Percentiles rank a stretch among this genome's conserved stretches.
Conservation (phyloP, 1,139 yeast species). For the Scheffersomyces segobiensis region DNA sequence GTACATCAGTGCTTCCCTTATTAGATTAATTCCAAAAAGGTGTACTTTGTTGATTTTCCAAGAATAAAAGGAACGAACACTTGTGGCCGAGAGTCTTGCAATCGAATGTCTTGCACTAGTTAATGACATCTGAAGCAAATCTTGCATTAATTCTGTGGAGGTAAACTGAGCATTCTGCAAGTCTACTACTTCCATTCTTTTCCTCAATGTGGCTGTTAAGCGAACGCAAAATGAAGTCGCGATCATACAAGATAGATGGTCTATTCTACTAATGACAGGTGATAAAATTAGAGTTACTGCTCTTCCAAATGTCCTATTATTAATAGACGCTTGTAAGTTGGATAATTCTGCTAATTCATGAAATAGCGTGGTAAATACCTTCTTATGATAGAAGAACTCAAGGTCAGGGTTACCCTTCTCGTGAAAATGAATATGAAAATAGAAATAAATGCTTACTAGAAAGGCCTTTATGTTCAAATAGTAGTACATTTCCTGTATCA, state of each 20-base stretch:
- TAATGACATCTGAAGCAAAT: conserved; percentile 1
- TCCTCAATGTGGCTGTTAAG: conserved; percentile 6
- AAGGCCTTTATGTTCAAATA: conserved; percentile 16
- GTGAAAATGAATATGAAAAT: conserved; percentile 28
- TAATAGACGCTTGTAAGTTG: conserved; percentile 6
- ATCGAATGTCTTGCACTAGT: conserved; percentile 5
- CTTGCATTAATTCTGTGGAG: conserved; percentile 6
- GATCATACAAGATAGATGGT: conserved; percentile 10
- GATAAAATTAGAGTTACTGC: conserved; percentile 10
- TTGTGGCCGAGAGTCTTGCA: conserved; percentile 4
- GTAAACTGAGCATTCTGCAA: neutral
- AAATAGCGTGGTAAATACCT: conserved; percentile 17
- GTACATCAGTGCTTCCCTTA: conserved; percentile 4
- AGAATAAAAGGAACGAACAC: conserved; percentile 18
- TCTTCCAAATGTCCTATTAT: conserved; percentile 8
- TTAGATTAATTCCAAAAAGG: conserved; percentile 10
- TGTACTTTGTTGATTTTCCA: conserved; percentile 17
- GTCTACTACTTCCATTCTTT: conserved; percentile 3
- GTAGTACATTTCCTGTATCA: conserved; percentile 4
- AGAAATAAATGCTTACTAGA: conserved; percentile 22
- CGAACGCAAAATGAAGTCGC: conserved; percentile 8
- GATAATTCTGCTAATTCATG: conserved; percentile 18
- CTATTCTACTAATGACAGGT: conserved; percentile 10
- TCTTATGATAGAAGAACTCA: conserved; percentile 27
- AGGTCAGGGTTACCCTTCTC: conserved; percentile 15